Evolutionary conservation across 129 eudicot genomes (phyloP).

Genomic region (Mikania micrantha): DNA sequence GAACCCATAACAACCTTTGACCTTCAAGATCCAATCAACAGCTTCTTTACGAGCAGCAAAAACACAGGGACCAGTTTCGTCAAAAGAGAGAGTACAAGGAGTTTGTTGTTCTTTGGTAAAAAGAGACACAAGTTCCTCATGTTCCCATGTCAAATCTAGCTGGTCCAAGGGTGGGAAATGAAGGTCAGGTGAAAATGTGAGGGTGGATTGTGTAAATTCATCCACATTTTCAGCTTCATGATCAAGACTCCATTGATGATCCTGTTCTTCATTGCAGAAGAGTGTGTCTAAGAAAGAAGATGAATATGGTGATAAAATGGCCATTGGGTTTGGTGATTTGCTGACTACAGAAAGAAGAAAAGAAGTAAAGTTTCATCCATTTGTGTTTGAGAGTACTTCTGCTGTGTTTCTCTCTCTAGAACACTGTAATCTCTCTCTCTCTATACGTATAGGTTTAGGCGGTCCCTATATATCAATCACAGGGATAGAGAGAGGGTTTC

Average conservation of each 20-base stretch:
- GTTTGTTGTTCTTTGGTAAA: constrained; percentile 50
- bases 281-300: constrained; percentile 50
- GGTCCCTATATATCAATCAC: constrained; percentile 6
- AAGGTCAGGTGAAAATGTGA: constrained; percentile 12
- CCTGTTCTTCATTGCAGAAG: constrained; percentile 66
- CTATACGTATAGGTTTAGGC: constrained; percentile 22
- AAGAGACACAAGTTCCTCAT: constrained; percentile 66
- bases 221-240: constrained; percentile 4
- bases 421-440: background rate
- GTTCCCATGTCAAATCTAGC: constrained; percentile 82
- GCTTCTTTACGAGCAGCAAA: constrained; percentile 49
- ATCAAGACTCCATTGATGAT: constrained; percentile 31
- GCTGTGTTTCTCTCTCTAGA: constrained; percentile 14
- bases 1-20: constrained; percentile 55
- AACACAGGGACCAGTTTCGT: constrained; percentile 18
- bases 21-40: constrained; percentile 79
- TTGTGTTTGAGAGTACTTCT: constrained; percentile 15
- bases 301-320: constrained; percentile 42
- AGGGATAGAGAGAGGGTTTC: constrained; percentile 12
- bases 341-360: constrained; percentile 34
- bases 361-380: constrained; percentile 27
- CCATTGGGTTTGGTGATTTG: constrained; percentile 20
- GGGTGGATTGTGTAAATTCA: constrained; percentile 26
- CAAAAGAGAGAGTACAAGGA: constrained; percentile 10
- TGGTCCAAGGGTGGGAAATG: constrained; percentile 20